Base-by-base conservation (phyloP, 192 early-diverging fungal species). In the Gaertneriomyces semiglobifer region DNA sequence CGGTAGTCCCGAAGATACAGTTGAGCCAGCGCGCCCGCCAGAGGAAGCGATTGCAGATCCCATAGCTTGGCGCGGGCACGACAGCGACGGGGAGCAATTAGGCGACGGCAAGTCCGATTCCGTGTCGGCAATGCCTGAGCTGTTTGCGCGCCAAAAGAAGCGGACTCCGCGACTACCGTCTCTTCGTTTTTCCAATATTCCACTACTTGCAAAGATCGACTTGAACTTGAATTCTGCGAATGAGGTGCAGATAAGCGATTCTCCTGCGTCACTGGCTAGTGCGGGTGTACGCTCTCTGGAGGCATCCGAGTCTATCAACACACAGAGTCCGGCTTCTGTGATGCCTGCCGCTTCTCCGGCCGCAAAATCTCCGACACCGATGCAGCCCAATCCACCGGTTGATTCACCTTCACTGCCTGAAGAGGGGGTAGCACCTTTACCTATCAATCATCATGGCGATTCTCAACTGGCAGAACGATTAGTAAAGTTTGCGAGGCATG, bases 101-200 rank as follows among this genome's bases (percentile, higher is more conserved):
- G 25, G 2, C 25, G 25, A 33, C 25, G 25, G 25, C 25, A 33
- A 33, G 25, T 33, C 25, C 25, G 25, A 33, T 33, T 33, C 2
- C 25, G 25, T 33, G 1, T 1, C 25, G 25, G 25, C 0, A 33
- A 33, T 33, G 25, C 25, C 25, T 33, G 25, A 0, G 50, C 6
- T 20, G n/a, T 4, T 0, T 52, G 50, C 50, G 0, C n/a, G n/a
- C 20, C 50, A 52, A n/a, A 52, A 52, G n/a, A 20, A 20, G 6
- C n/a, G 50, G 20, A n/a, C 50, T n/a, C 50, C 50, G 0, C 50
- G 50, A 52, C 6, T 62, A 7, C 61, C 61, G 3, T 18, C 12
- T 62, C 48, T 62, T 20, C 42, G 61, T 9, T 62, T 62, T 19
- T 62, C 61, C 7, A 62, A 62, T 62, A 20, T 62, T 7, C 61